Evolutionary conservation across 495 filamentous ascomycete genomes (phyloP).

Genomic region (Thozetella sp.): DNA sequence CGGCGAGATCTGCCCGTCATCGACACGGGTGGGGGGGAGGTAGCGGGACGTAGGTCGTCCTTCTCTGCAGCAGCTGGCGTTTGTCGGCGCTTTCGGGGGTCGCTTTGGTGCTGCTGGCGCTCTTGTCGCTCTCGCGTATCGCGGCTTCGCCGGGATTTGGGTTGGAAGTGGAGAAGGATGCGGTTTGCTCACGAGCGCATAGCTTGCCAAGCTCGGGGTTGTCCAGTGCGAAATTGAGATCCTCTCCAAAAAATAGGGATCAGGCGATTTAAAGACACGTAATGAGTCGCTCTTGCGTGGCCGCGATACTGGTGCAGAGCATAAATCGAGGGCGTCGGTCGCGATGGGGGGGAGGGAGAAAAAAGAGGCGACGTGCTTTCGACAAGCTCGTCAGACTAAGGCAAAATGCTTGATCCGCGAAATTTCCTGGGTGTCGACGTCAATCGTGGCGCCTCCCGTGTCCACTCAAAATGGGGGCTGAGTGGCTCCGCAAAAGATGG

Average conservation of each 20-base stretch:
- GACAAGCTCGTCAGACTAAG: background rate
- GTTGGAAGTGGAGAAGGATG: background rate
- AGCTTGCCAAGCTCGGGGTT: background rate
- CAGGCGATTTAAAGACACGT: background rate
- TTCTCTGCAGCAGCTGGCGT: too few relatives aligned
- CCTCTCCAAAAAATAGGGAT: background rate
- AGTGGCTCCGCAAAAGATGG: background rate
- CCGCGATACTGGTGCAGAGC: too few relatives aligned
- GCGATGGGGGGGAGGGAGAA: background rate
- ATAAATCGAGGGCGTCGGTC: too few relatives aligned
- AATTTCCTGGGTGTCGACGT: slow-evolving; percentile 28
- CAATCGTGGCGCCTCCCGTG: slow-evolving; percentile 19
- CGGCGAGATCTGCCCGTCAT: slow-evolving; percentile 52
- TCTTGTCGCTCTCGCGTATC: background rate
- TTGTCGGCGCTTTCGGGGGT: too few relatives aligned
- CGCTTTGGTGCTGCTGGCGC: too few relatives aligned
- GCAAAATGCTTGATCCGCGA: slow-evolving; percentile 13
- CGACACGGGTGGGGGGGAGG: slow-evolving; percentile 1
- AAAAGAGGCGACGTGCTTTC: too few relatives aligned
- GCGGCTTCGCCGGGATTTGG: background rate
- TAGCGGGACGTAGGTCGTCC: background rate
- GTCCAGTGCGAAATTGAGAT: background rate
- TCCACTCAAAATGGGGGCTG: slow-evolving; percentile 9
- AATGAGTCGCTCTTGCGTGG: too few relatives aligned
- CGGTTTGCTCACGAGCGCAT: background rate